A percentile compares a stretch with the other conserved stretches of the same genome.
Evolutionary conservation across 305 asterid genomes (phyloP).

Genomic region (Nicotiana rustica): DNA sequence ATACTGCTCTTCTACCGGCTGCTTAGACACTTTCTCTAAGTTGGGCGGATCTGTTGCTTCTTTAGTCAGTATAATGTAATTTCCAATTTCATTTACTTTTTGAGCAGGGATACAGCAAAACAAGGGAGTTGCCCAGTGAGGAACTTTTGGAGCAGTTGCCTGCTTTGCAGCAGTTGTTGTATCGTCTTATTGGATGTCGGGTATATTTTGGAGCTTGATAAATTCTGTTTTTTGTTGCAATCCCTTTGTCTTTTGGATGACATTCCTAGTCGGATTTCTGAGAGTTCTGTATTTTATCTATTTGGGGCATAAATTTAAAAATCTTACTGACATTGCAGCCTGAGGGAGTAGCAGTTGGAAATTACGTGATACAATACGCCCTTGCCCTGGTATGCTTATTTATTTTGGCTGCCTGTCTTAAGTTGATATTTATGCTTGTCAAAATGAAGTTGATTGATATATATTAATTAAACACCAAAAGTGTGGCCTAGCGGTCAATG

Average conservation of each 20-base stretch:
- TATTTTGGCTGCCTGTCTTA: conserved; percentile 9
- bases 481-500: not conserved
- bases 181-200: conserved; percentile 97
- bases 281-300: conserved; percentile 3
- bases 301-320: conserved; percentile 5
- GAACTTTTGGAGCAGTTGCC: conserved; percentile 93
- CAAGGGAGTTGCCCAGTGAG: conserved; percentile 87
- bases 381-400: conserved; percentile 78
- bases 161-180: conserved; percentile 86
- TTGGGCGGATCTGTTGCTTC: not conserved
- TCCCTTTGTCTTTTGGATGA: not conserved
- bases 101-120: conserved; percentile 83
- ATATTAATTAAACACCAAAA: not conserved
- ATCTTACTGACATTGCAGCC: conserved; percentile 59
- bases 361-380: conserved; percentile 89
- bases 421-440: conserved; percentile 3
- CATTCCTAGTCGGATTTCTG: not conserved
- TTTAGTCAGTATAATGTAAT: not conserved
- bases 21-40: not conserved
- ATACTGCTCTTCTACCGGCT: not conserved
- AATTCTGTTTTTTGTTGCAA: not conserved
- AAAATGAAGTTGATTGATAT: not conserved
- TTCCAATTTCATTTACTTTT: conserved; percentile 29
- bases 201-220: conserved; percentile 51
- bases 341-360: conserved; percentile 91